Percentiles rank a stretch among this genome's conserved stretches.
These are phyloP conservation scores for Dendrobium catenatum DNA, from an alignment of 106 monocot species.

Conservation along the genomic window DNA sequence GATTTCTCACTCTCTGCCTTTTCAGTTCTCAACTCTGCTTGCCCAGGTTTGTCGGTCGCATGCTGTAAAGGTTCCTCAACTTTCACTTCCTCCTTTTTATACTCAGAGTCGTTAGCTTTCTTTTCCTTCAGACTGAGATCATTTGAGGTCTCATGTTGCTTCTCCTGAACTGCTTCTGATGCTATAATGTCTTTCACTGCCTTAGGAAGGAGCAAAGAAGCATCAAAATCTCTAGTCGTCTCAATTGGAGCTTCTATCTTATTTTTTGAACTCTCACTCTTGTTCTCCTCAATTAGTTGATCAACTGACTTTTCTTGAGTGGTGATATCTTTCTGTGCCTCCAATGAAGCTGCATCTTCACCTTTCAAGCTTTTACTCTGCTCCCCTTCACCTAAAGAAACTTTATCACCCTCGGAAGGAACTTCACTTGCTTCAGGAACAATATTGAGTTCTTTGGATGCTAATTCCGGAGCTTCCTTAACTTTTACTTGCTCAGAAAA, in stretches of 20 bases:
- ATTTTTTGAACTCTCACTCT: background rate
- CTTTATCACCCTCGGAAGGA: background rate
- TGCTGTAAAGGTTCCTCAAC: background rate
- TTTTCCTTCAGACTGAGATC: background rate
- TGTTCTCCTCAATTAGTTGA: no score
- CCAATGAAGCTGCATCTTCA: background rate
- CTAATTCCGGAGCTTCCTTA: background rate
- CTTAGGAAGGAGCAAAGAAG: background rate
- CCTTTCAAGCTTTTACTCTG: constrained; percentile 14
- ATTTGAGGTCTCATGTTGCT: background rate
- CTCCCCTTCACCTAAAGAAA: background rate
- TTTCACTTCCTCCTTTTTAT: constrained; percentile 2
- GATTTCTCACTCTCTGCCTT: constrained; percentile 10
- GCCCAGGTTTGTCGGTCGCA: background rate
- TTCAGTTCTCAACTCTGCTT: constrained; percentile 5
- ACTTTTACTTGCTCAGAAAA: background rate
- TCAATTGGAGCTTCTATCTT: background rate
- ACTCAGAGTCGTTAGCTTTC: background rate
- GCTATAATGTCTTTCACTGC: background rate
- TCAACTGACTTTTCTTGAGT: no score
- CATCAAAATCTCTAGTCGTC: no score
- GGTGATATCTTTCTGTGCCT: background rate
- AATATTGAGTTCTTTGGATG: background rate
- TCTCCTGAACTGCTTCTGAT: background rate
- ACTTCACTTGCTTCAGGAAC: background rate